A percentile compares a stretch with the other conserved stretches of the same genome.
phyloP scores from a whole-genome alignment of 2,329 filamentous ascomycete genomes.

The Aspergillus viridinutans region DNA sequence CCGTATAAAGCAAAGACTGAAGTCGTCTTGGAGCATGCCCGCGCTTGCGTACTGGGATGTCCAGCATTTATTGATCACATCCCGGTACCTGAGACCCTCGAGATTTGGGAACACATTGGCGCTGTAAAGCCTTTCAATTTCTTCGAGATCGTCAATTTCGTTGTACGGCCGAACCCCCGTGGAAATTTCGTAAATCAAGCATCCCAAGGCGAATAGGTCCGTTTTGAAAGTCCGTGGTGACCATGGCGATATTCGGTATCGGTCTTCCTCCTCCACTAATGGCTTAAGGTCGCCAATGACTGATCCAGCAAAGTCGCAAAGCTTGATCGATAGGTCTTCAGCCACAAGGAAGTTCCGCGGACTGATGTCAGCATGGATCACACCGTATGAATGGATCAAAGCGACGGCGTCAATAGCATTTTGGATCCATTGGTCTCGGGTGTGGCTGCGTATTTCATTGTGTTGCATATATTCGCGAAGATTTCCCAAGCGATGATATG shows the following conservation, averaged over 20 bases:
- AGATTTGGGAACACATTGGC: slow-evolving; percentile 5
- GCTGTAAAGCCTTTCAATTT: slow-evolving; percentile 5
- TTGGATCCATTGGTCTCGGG: slow-evolving; percentile 7
- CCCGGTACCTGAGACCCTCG: slow-evolving; percentile 5
- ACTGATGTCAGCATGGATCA: slow-evolving; percentile 16
- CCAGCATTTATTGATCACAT: slow-evolving; percentile 12
- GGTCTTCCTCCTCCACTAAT: slow-evolving; percentile 7
- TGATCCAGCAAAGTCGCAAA: slow-evolving; percentile 20
- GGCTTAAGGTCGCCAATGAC: neutral
- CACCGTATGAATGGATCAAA: slow-evolving; percentile 6
- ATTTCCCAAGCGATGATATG: too few relatives aligned
- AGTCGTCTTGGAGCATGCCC: neutral
- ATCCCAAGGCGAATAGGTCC: slow-evolving; percentile 13
- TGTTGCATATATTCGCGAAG: too few relatives aligned
- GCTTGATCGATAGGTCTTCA: slow-evolving; percentile 16
- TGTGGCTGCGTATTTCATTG: neutral
- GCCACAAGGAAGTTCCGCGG: slow-evolving; percentile 19
- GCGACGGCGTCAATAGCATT: slow-evolving; percentile 11
- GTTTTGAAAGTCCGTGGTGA: slow-evolving; percentile 7
- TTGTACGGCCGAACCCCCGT: slow-evolving; percentile 6
- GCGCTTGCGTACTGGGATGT: slow-evolving; percentile 3
- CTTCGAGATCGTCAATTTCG: slow-evolving; percentile 6
- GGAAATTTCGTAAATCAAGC: slow-evolving; percentile 11
- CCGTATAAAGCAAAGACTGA: neutral
- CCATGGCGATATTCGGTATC: slow-evolving; percentile 6